Conservation (phyloP, 345 rosid species). For the Eutrema yunnanense region DNA sequence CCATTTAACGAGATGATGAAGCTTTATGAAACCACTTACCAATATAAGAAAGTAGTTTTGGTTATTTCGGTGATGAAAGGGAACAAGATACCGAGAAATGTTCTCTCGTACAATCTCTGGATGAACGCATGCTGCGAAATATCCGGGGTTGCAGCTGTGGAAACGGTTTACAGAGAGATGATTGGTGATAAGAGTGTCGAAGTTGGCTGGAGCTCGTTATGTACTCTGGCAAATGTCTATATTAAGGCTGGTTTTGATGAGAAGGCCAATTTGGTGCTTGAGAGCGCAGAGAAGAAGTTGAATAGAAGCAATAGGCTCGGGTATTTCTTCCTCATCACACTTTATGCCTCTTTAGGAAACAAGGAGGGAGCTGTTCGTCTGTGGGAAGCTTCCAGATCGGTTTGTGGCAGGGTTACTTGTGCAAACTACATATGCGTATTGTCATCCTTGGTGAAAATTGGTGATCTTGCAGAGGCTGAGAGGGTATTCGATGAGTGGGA, state of each 20-base stretch:
- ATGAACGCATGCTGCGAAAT: slow-evolving; percentile 40
- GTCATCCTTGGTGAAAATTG: slow-evolving; percentile 44
- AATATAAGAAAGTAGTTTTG: slow-evolving; percentile 40
- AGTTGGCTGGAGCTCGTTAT: slow-evolving; percentile 57
- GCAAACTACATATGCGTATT: slow-evolving; percentile 48
- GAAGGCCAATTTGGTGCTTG: slow-evolving; percentile 40
- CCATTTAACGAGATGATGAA: slow-evolving; percentile 69
- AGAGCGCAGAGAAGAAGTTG: slow-evolving; percentile 44
- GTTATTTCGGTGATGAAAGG: slow-evolving; percentile 47
- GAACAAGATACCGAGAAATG: slow-evolving; percentile 46
- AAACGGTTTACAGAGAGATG: slow-evolving; percentile 48
- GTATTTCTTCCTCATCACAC: slow-evolving; percentile 45
- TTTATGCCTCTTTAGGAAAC: slow-evolving; percentile 36
- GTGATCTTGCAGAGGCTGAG: slow-evolving; percentile 38
- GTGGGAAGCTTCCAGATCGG: slow-evolving; percentile 45
- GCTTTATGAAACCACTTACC: slow-evolving; percentile 37
- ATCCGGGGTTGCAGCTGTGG: slow-evolving; percentile 29
- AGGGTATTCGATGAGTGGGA: slow-evolving; percentile 50
- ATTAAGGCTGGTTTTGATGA: slow-evolving; percentile 35
- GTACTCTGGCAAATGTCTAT: slow-evolving; percentile 48
- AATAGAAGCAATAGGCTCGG: slow-evolving; percentile 36
- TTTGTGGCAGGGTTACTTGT: slow-evolving; percentile 43
- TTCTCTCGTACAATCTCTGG: slow-evolving; percentile 62
- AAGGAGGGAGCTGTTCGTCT: slow-evolving; percentile 42
- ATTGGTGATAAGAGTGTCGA: slow-evolving; percentile 37